Base-by-base conservation (phyloP, 176 grass and related monocot species). In the Bothriochloa decipiens region DNA sequence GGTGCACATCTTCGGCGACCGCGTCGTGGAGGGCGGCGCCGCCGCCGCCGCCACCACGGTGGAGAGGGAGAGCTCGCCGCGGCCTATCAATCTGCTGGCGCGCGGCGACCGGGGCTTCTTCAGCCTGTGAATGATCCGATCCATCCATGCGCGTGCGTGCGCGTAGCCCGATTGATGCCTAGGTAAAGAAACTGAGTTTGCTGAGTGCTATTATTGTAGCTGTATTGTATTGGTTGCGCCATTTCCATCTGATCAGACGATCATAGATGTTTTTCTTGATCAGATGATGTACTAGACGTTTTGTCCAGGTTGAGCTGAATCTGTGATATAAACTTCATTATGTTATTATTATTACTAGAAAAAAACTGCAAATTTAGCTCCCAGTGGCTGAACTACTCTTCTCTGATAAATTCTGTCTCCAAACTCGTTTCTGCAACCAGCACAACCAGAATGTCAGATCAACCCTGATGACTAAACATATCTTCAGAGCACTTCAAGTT, bases 1-100 rank as follows among this genome's bases (percentile, higher is more conserved):
- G 41, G 86, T 87, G 41, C 91, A 90, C 82, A 93, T 93, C 78
- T 93, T 88, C 80, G 78, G 86, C 17, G 83, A 93, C 50, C 87
- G 90, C 61, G 83, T 89, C 55, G 69, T 93, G 26, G 91, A 90
- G 85, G 88, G 69, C 73, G 66, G 4, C 29, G 73, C 10, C 43
- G 52, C 41, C 41, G 27, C 57, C 29, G 73, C 10, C 43, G 52
- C n/a, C n/a, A n/a, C 62, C 41, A 17, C 57, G n/a, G 64, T 88
- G 26, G 91, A 88, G 88, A 86, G 69, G 68, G 79, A 78, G 65
- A 87, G 49, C 67, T 70, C 83, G 57, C 89, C 84, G 70, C 74
- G 74, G 45, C 79, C 61, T 36, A 86, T 83, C 12, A 74, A 68
- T 20, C 3, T 16, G 64, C 69, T 85, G 50, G 63, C 69, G 62